Evolutionary conservation across 1,284 basidiomycete genomes (phyloP), one percentile per base, ranked within the genome.

Genomic region (Cryptococcus floricola): DNA sequence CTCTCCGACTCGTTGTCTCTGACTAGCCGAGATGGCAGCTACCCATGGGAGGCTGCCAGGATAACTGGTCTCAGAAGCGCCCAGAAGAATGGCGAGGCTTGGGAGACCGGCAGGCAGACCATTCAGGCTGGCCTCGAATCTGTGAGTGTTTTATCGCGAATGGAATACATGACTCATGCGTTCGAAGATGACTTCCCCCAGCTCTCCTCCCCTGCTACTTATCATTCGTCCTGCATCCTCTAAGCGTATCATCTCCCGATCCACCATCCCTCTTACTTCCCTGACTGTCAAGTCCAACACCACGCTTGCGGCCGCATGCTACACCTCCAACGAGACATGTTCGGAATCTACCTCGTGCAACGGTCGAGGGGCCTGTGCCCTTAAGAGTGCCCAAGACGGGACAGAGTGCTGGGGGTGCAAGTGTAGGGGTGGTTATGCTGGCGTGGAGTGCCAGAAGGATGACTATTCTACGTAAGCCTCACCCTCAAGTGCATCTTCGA

Each of bases 391-490:
- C 48, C 57, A 34, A 7, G 64, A 53, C 6, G 56, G 68, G 27
- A 59, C 52, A 10, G 72, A 71, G 45, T 75, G 73, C 50, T 75
- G 71, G 70, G 65, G 65, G 43, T 75, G 73, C 58, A 64, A 66
- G 46, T 71, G 73, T 49, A 47, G 54, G 5, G 60, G 49, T 46
- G 71, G 68, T 13, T 68, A 63, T 53, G 66, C 69, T 9, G 69
- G 70, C 34, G 64, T 63, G 10, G 66, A 69, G 44, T 70, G 70
- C 56, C 68, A 73, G 59, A 71, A 74, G 60, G 64, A 62, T 16
- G 73, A 72, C 52, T 74, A 73, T 52, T 67, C 70, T 31, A 59
- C 64, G 73, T 74, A 51, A 66, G 72, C 64, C 39, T 8, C 23
- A 46, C 3, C 45, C 12, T 39, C 25, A 28, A 37, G 37, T 27